phyloP scores from a whole-genome alignment of 495 filamentous ascomycete species.

The Lophium mytilinum region DNA sequence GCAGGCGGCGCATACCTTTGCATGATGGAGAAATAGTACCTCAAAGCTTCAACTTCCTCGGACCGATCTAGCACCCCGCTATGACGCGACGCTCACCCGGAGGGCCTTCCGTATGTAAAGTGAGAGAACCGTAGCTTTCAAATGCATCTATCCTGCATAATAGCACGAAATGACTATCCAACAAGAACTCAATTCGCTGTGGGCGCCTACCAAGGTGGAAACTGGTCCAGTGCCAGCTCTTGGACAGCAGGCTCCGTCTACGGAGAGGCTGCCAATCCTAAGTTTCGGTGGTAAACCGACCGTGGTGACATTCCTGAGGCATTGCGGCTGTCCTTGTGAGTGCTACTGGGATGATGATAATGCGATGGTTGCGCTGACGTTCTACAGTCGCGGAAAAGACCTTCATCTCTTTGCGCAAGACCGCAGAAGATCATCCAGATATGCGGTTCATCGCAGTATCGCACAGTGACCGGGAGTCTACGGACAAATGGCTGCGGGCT shows the following conservation, averaged over 20 bases:
- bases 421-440: constrained; percentile 40
- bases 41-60: no score
- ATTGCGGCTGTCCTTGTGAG: constrained; percentile 53
- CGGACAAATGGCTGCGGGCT: constrained; percentile 45
- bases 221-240: constrained; percentile 8
- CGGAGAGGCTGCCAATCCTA: constrained; percentile 39
- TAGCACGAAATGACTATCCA: constrained; percentile 4
- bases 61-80: not conserved
- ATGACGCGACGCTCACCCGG: not conserved
- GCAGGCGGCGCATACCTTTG: no score
- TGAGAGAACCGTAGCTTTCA: no score
- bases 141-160: not conserved
- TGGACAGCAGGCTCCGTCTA: constrained; percentile 38
- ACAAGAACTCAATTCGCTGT: constrained; percentile 9
- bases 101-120: no score
- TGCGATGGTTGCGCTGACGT: not conserved
- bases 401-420: constrained; percentile 39
- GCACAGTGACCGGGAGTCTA: constrained; percentile 43
- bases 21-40: no score
- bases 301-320: constrained; percentile 50
- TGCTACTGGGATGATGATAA: not conserved
- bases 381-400: constrained; percentile 51
- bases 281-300: constrained; percentile 37
- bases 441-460: constrained; percentile 51
- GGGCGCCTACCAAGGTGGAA: constrained; percentile 6